A percentile compares a stretch with the other conserved stretches of the same genome.
Evolutionary conservation across 371 early-diverging fungal genomes (phyloP).

Genomic region (Syncephalastrum contaminatum): DNA sequence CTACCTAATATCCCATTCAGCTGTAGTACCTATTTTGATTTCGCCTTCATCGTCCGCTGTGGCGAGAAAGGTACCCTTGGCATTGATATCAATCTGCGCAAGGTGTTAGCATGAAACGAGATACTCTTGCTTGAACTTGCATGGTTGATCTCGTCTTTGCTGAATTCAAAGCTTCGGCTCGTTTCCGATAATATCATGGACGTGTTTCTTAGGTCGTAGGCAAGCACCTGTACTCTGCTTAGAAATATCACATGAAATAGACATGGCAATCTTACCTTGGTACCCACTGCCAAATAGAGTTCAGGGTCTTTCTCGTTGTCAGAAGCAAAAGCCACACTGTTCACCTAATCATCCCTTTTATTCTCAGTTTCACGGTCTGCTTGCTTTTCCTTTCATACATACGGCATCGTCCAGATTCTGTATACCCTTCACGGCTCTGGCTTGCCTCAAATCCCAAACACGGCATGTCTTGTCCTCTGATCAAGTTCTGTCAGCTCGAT

Average conservation of each 20-base stretch:
- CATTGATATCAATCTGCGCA: conserved; percentile 38
- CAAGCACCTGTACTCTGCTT: conserved; percentile 21
- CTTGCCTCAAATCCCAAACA: conserved; percentile 37
- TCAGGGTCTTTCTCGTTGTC: conserved; percentile 13
- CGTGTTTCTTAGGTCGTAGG: conserved; percentile 38
- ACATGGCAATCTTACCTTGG: conserved; percentile 19
- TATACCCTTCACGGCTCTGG: conserved; percentile 31
- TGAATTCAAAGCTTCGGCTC: conserved; percentile 27
- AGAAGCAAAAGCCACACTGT: conserved; percentile 36
- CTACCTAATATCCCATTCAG: too few species aligned
- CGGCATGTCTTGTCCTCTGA: conserved; percentile 49
- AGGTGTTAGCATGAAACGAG: neutral
- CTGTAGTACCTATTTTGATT: conserved; percentile 33
- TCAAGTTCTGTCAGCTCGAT: neutral
- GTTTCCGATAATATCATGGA: conserved; percentile 27
- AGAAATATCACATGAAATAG: neutral
- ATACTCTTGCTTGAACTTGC: conserved; percentile 11
- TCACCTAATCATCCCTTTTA: conserved; percentile 19
- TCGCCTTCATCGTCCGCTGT: conserved; percentile 46
- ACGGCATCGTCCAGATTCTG: conserved; percentile 30
- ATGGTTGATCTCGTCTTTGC: conserved; percentile 44
- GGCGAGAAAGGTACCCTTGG: conserved; percentile 35
- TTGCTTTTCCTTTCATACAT: neutral
- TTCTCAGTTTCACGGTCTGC: neutral
- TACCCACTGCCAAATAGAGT: conserved; percentile 38